A percentile compares a stretch with the other conserved stretches of the same genome.
Evolutionary conservation across 2,329 filamentous ascomycete species (phyloP).

Genomic region (Cladophialophora chaetospira): DNA sequence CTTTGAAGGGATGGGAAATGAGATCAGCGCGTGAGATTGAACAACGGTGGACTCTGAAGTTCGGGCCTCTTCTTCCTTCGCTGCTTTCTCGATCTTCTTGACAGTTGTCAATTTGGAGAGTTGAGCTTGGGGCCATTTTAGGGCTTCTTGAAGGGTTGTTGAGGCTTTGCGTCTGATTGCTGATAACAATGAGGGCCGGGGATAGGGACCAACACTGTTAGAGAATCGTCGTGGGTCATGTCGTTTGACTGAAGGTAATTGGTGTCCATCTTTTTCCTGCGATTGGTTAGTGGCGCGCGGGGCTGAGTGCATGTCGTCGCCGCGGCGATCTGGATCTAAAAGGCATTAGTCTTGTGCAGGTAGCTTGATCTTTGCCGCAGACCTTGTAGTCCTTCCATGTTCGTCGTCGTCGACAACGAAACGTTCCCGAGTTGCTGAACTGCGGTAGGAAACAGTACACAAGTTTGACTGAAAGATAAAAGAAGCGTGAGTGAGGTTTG

Average conservation of each 20-base stretch:
- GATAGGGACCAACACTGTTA: conserved; percentile 2
- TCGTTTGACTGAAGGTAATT: background rate
- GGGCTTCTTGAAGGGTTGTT: conserved; percentile 1
- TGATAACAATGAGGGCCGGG: conserved; percentile 4
- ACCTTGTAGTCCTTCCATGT: background rate
- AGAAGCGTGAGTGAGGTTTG: background rate
- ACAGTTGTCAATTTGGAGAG: background rate
- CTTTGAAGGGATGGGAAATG: background rate
- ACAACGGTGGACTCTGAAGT: background rate
- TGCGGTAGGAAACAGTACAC: too few species aligned
- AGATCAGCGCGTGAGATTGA: background rate
- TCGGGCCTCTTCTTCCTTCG: too few species aligned
- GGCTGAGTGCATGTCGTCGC: background rate
- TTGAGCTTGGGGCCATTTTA: background rate
- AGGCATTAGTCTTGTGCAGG: background rate
- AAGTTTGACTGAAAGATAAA: background rate
- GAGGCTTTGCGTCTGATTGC: conserved; percentile 10
- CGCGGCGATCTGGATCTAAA: background rate
- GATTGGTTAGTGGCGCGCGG: background rate
- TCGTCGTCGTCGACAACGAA: background rate
- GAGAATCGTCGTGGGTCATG: background rate
- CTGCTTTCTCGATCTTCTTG: background rate
- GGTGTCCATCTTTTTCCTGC: background rate
- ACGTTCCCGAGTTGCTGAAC: background rate
- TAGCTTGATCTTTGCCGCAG: background rate